Evolutionary conservation across 2,329 filamentous ascomycete species (phyloP), one percentile per base, ranked within the genome.

Genomic region (Neoscytalidium dimidiatum): DNA sequence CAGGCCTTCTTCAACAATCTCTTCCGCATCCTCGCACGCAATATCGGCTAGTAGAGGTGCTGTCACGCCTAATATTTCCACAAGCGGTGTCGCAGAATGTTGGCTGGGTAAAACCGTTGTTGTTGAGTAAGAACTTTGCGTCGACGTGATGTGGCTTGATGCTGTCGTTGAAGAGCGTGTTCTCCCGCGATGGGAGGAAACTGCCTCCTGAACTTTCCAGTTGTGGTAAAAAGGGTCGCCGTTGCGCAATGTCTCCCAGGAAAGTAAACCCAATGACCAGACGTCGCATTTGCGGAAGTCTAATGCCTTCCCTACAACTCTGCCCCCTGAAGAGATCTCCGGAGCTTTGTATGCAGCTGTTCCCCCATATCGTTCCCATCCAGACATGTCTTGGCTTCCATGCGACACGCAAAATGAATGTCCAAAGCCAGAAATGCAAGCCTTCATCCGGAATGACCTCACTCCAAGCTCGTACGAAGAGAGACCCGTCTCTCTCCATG

Each of bases 271-370:
- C n/a, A 68, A 26, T 2, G 62, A 53, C 65, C 67, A 68, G 8
- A 67, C n/a, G 31, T 68, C 67, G 38, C 67, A 68, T 21, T 64
- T 66, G 1, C 62, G 21, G 38, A 52, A 66, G 17, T 53, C 48
- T 13, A 66, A 8, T 26, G 5, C 17, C 3, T 23, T 6, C 1
- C 43, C 11, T 21, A 23, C 3, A 9, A 23, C 14, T n/a, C 46
- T 33, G 9, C n/a, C n/a, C 1, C 13, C 8, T 3, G 4, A 3
- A 17, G 28, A 44, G 1, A 64, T 64, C 23, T 66, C 65, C 2
- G 62, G 62, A 17, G 46, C 52, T 29, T 65, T 60, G 44, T 66
- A 67, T 11, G 41, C 53, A 3, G 52, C 6, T 3, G 65, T 67
- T 2, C 65, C 63, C 3, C 67, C 62, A 49, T 68, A 67, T 3